phyloP scores from a whole-genome alignment of 1,284 basidiomycete species.

The Golubevia sp. region DNA sequence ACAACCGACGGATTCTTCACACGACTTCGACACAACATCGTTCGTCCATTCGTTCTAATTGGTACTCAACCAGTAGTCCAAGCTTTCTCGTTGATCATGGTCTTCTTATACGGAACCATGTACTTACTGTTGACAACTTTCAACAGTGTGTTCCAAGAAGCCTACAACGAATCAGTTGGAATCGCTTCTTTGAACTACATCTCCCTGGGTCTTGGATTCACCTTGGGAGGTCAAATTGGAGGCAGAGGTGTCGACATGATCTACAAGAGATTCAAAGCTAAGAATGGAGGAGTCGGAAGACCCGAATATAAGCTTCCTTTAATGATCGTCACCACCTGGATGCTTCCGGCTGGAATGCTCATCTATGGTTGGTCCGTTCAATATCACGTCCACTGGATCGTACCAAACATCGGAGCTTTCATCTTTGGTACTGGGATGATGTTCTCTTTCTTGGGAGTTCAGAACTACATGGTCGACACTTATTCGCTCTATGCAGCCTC shows the following conservation, averaged over 20 bases:
- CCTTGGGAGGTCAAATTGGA: slow-evolving; percentile 66
- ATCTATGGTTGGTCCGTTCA: slow-evolving; percentile 73
- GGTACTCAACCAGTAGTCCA: slow-evolving; percentile 65
- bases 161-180: slow-evolving; percentile 62
- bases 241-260: slow-evolving; percentile 68
- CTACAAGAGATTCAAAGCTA: slow-evolving; percentile 67
- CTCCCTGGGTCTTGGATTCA: slow-evolving; percentile 67
- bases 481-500: slow-evolving; percentile 57
- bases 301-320: slow-evolving; percentile 70
- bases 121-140: slow-evolving; percentile 72
- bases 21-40: slow-evolving; percentile 56
- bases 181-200: slow-evolving; percentile 72
- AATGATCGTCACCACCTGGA: slow-evolving; percentile 68
- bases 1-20: slow-evolving; percentile 53
- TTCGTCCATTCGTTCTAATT: slow-evolving; percentile 66
- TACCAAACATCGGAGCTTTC: slow-evolving; percentile 64
- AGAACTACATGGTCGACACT: slow-evolving; percentile 45
- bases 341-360: slow-evolving; percentile 69
- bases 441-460: slow-evolving; percentile 29
- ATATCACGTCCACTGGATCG: slow-evolving; percentile 70
- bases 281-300: slow-evolving; percentile 67
- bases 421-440: slow-evolving; percentile 22
- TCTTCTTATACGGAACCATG: slow-evolving; percentile 67
- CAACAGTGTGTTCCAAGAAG: slow-evolving; percentile 68
- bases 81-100: slow-evolving; percentile 66